These are phyloP conservation scores for Colletotrichum karsti DNA, from an alignment of 2,329 filamentous ascomycete species.

Conservation along the genomic window DNA sequence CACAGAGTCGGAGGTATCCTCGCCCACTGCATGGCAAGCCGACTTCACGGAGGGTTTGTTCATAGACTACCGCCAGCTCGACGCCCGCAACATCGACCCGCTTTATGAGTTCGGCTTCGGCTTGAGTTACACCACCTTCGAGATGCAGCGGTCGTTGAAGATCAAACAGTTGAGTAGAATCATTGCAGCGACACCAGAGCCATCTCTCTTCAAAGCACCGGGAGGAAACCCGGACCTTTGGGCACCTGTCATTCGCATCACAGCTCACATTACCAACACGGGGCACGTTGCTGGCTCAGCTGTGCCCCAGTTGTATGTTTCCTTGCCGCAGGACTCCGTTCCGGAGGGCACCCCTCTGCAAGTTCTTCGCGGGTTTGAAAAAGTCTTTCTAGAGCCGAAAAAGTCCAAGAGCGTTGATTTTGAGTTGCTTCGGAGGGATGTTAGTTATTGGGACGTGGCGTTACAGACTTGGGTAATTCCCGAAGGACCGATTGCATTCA, in stretches of 20 bases:
- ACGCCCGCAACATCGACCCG: slow-evolving; percentile 55
- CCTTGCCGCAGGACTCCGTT: slow-evolving; percentile 40
- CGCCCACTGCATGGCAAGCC: slow-evolving; percentile 59
- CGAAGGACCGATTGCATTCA: slow-evolving; percentile 49
- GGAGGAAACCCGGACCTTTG: slow-evolving; percentile 57
- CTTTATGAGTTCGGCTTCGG: slow-evolving; percentile 72
- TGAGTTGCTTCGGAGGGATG: slow-evolving; percentile 65
- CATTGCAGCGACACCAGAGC: slow-evolving; percentile 46
- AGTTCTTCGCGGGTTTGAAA: slow-evolving; percentile 73
- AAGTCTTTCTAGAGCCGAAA: slow-evolving; percentile 60
- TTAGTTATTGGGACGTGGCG: slow-evolving; percentile 72
- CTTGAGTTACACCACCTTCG: slow-evolving; percentile 72
- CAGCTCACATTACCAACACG: slow-evolving; percentile 71
- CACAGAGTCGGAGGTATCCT: slow-evolving; percentile 67
- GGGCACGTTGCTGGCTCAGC: slow-evolving; percentile 69
- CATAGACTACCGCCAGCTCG: slow-evolving; percentile 64
- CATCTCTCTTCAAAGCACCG: slow-evolving; percentile 45
- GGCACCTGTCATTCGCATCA: slow-evolving; percentile 57
- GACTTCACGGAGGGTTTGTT: slow-evolving; percentile 61
- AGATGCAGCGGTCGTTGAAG: slow-evolving; percentile 53
- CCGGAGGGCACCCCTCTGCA: slow-evolving; percentile 52
- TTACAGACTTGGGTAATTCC: slow-evolving; percentile 68
- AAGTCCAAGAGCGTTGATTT: slow-evolving; percentile 59
- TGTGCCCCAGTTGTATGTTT: slow-evolving; percentile 69
- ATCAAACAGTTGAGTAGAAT: slow-evolving; percentile 41